A percentile compares a stretch with the other conserved stretches of the same genome.
Conservation (phyloP, 352 stramenopile genomes). For the Globisporangium barbulae region DNA sequence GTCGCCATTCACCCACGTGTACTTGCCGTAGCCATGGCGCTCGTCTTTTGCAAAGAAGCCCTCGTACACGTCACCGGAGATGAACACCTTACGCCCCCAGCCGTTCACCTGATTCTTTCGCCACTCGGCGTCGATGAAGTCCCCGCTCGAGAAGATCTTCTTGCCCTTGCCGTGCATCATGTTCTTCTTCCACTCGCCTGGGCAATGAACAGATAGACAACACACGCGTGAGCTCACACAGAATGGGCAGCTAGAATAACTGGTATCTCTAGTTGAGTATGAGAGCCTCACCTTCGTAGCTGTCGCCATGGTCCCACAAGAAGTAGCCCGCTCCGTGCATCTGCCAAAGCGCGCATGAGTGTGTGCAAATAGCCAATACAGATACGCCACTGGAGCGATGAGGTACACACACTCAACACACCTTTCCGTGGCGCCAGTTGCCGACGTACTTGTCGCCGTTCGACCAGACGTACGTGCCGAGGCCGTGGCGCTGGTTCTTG, state of each 20-base stretch:
- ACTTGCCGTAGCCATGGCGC: slow-evolving; percentile 61
- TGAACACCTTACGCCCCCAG: slow-evolving; percentile 58
- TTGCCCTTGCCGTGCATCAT: slow-evolving; percentile 76
- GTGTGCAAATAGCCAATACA: background rate
- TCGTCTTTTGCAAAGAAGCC: slow-evolving; percentile 60
- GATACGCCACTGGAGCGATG: background rate
- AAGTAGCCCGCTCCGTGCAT: slow-evolving; percentile 78
- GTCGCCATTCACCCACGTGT: slow-evolving; percentile 71
- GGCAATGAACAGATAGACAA: background rate
- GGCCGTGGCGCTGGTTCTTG: slow-evolving; percentile 81
- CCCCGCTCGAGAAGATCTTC: slow-evolving; percentile 58
- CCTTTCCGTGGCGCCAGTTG: slow-evolving; percentile 78
- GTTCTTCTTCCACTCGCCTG: slow-evolving; percentile 74
- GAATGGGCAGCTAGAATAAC: background rate
- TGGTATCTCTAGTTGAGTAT: background rate
- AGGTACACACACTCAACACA: slow-evolving; percentile 17
- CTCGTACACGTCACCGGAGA: slow-evolving; percentile 66
- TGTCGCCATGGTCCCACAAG: slow-evolving; percentile 69
- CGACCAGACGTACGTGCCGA: slow-evolving; percentile 83
- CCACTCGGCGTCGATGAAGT: slow-evolving; percentile 65
- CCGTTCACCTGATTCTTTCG: slow-evolving; percentile 59
- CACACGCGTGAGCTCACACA: slow-evolving; percentile 8
- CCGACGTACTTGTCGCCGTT: slow-evolving; percentile 90
- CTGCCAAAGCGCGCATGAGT: slow-evolving; percentile 21
- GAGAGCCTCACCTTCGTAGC: slow-evolving; percentile 58